Base-by-base conservation (phyloP, 495 filamentous ascomycete species). In the Lentithecium fluviatile region DNA sequence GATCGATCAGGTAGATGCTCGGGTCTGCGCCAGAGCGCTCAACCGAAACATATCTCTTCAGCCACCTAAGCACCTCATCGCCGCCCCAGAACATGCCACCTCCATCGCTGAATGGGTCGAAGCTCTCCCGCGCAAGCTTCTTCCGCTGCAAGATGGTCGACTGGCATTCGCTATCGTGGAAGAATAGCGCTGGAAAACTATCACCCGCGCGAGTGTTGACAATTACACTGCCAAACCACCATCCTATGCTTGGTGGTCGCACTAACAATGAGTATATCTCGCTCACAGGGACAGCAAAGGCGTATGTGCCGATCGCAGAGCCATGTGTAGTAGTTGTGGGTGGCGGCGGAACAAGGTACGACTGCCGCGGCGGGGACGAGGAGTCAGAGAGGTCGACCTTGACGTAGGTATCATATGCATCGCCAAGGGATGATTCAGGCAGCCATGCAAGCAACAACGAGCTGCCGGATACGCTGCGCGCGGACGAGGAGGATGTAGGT, bases 221-320 rank as follows among this genome's bases (percentile, higher is more conserved):
- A 38, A 98, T 88, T 3, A 97, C 66, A 66, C 89, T 95, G 40
- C 94, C 94, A 73, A 91, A 97, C 94, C 95, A 97, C 94, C 94
- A 98, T 21, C 94, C 94, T 17, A 96, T 71, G 73, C 89, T 96
- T 17, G 94, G 94, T 6, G 95, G 94, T 7, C 94, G 84, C 20
- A 98, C 87, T 8, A 96, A 82, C 12, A 97, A 75, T 34, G 88
- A 92, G 73, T 92, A 98, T 62, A 98, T 88, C 57, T 94, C 86
- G 38, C 84, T 89, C 13, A 97, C 82, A 6, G 95, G 94, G 12
- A 97, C 82, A 0, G 94, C 91, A 64, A 98, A 97, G 1, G 95
- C 87, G 70, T 97, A 98, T 42, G 86, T 83, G 32, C 91, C 92
- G 59, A 91, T 79, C 0, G 85, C 81, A n/a, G 81, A 82, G 38